These are phyloP conservation scores for Hypoxylon sp. DNA, from an alignment of 2,329 filamentous ascomycete species.

Conservation along the genomic window DNA sequence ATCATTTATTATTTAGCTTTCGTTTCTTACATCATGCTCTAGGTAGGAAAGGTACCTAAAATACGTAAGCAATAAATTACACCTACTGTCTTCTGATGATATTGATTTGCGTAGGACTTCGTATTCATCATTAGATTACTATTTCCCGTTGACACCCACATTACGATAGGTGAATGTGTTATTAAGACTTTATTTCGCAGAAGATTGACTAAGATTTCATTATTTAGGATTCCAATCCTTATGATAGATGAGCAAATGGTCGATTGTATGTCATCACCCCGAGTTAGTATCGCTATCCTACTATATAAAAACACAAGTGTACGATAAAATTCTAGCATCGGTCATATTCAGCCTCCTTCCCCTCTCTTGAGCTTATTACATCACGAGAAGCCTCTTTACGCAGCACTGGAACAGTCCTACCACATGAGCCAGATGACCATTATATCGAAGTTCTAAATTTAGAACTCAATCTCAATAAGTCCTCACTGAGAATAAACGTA, in stretches of 20 bases:
- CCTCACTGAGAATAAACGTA: too few species aligned
- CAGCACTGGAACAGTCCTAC: neutral
- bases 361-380: neutral
- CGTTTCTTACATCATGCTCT: conserved; percentile 17
- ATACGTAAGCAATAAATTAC: neutral
- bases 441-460: too few species aligned
- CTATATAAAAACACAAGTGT: neutral
- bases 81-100: neutral
- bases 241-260: too few species aligned
- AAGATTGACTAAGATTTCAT: too few species aligned
- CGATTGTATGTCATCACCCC: too few species aligned
- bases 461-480: too few species aligned
- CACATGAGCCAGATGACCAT: too few species aligned
- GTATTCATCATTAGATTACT: neutral
- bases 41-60: neutral
- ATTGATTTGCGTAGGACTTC: neutral
- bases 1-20: neutral
- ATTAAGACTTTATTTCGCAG: neutral
- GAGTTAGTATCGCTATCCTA: neutral
- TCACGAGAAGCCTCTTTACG: neutral
- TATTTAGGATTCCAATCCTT: too few species aligned
- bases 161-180: neutral
- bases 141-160: neutral
- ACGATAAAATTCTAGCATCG: neutral
- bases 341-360: neutral